Base-by-base conservation (phyloP, 129 eudicot species). In the carrot (Daucus carota) region DNA sequence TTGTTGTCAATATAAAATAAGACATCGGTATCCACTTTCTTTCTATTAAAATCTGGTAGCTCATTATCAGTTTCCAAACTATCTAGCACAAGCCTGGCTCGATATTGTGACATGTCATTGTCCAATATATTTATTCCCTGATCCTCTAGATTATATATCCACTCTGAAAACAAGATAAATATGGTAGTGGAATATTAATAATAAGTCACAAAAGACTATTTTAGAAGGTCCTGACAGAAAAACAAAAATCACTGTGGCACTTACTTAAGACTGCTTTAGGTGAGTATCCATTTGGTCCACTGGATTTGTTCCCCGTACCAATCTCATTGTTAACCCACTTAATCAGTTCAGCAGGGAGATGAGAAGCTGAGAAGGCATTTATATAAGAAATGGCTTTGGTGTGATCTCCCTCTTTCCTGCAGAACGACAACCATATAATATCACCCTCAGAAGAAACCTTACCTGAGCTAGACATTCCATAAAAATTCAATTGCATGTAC, bases 251-350 rank as follows among this genome's bases (percentile, higher is more conserved):
- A 44, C 29, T 28, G 36, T 31, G 60, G 40, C 60, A 86, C 88
- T 86, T 85, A 92, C 97, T 85, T 46, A 92, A 42, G 57, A 90
- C 75, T 40, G 93, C 87, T 36, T 63, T 76, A 65, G 97, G 96
- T 67, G 93, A 90, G 50, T 86, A 83, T 78, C 89, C 86, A 54
- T 82, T 86, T 40, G 82, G 96, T 74, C 78, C 87, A 81, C 71
- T 83, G 73, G 76, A 75, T 47, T 76, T 82, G 43, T 75, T 84
- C 43, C 73, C 82, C 65, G n/a, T 65, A 11, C 87, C 92, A 77
- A 85, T 74, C 83, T 90, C 87, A 77, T 76, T 76, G 31, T 77
- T 74, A 69, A 86, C 85, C 85, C 86, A 69, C 36, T 83, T 88
- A 34, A 84, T 76, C 16, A 90, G 34, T 70, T 83, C 83, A 22